These are phyloP conservation scores for Canavalia ensiformis DNA, from an alignment of 306 rosid species.

Conservation along the genomic window DNA sequence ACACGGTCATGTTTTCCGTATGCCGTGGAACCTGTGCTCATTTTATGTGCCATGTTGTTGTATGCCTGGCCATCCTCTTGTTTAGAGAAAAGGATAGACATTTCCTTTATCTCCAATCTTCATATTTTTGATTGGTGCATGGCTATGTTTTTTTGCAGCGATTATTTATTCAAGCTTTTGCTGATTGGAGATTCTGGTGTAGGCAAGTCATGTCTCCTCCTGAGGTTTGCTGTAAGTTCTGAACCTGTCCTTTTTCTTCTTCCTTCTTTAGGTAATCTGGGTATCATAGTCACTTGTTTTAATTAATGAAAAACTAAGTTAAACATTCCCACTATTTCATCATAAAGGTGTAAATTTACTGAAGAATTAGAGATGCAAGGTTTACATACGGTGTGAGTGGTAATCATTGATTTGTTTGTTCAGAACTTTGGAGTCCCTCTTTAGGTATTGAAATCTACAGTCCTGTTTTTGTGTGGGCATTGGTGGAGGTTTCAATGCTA, in stretches of 20 bases:
- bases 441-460: conserved; percentile 7
- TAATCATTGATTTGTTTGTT: conserved; percentile 9
- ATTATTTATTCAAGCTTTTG: conserved; percentile 96
- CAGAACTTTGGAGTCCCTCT: conserved; percentile 6
- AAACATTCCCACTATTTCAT: background rate
- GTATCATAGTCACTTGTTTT: background rate
- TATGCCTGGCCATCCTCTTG: conserved; percentile 6
- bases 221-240: conserved; percentile 98
- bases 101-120: conserved; percentile 4
- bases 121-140: conserved; percentile 25
- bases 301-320: conserved; percentile 28
- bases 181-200: conserved; percentile 99
- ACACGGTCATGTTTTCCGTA: conserved; percentile 27
- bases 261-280: conserved; percentile 15
- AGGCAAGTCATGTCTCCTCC: conserved; percentile 97
- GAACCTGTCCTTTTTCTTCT: background rate
- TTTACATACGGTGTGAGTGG: conserved; percentile 16
- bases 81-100: conserved; percentile 7
- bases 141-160: conserved; percentile 61
- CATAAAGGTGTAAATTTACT: background rate
- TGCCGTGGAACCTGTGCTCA: conserved; percentile 22
- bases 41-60: conserved; percentile 40
- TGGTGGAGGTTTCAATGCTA: conserved; percentile 7
- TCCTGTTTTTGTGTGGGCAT: background rate
- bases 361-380: conserved; percentile 17